A percentile compares a stretch with the other conserved stretches of the same genome.
Conservation (phyloP, 257 asterid genomes). For the Euphrasia confusa region DNA sequence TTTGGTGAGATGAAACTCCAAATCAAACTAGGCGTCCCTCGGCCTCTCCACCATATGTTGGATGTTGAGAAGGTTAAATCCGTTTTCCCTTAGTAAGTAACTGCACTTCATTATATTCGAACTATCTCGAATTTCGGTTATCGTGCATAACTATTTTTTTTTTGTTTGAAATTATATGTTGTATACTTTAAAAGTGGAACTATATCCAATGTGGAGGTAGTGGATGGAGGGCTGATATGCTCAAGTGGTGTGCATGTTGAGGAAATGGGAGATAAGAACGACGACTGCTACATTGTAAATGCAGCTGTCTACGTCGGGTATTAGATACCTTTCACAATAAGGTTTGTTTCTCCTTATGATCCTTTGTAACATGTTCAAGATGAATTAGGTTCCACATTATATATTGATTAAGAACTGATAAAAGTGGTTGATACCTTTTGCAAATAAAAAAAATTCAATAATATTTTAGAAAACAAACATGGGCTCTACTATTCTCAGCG, state of each 20-base stretch:
- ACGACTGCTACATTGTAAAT: conserved; percentile 83
- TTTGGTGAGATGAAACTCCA: conserved; percentile 90
- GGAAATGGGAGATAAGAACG: conserved; percentile 96
- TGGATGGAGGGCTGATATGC: conserved; percentile 85
- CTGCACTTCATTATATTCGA: background rate
- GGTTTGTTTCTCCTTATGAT: conserved; percentile 28
- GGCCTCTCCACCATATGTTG: conserved; percentile 57
- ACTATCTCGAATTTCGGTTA: background rate
- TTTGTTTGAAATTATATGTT: background rate
- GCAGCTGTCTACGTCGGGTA: conserved; percentile 97
- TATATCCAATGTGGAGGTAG: conserved; percentile 74
- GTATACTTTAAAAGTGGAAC: conserved; percentile 49
- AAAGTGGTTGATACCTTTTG: background rate
- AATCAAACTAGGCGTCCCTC: conserved; percentile 89
- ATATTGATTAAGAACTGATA: background rate
- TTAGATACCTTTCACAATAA: conserved; percentile 26
- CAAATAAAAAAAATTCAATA: background rate
- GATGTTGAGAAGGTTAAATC: conserved; percentile 84
- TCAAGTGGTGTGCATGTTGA: conserved; percentile 92
- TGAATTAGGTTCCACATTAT: background rate
- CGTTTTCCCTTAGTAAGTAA: conserved; percentile 93
- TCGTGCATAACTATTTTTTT: conserved; percentile 8
- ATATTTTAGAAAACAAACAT: background rate
- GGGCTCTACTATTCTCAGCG: background rate
- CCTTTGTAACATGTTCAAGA: background rate